Evolutionary conservation across 2,329 filamentous ascomycete genomes (phyloP).

Genomic region (Sclerotinia spermophila): DNA sequence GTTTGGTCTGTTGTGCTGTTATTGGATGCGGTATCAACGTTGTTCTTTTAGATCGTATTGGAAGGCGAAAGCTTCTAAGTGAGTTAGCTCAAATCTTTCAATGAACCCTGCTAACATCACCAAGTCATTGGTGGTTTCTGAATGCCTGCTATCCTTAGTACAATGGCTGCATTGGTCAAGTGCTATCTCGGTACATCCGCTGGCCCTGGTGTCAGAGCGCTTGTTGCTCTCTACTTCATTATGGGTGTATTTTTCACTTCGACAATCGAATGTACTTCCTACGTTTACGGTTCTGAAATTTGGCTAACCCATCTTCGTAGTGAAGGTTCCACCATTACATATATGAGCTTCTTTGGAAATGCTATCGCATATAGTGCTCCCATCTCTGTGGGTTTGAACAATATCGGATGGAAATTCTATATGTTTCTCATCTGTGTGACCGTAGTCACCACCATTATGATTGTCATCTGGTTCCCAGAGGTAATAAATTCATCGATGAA

Average conservation of each 20-base stretch:
- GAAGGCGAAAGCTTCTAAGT: conserved; percentile 10
- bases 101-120: conserved; percentile 15
- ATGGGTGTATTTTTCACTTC: conserved; percentile 12
- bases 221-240: conserved; percentile 16
- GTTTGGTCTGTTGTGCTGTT: conserved; percentile 3
- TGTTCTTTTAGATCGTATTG: conserved; percentile 8
- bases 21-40: conserved; percentile 8
- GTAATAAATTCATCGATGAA: not conserved
- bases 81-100: not conserved
- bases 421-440: conserved; percentile 34
- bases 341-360: conserved; percentile 10
- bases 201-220: conserved; percentile 3
- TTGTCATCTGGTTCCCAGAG: conserved; percentile 35
- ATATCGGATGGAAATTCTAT: conserved; percentile 38
- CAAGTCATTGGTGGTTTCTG: conserved; percentile 30
- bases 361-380: conserved; percentile 10
- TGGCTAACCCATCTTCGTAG: conserved; percentile 38
- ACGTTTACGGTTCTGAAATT: conserved; percentile 38
- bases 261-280: conserved; percentile 24
- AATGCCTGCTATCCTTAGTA: conserved; percentile 27
- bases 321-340: conserved; percentile 16
- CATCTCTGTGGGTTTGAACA: conserved; percentile 20
- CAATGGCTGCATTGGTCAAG: conserved; percentile 21
- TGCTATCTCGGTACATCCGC: conserved; percentile 13
- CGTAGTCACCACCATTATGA: conserved; percentile 26